Evolutionary conservation across 192 early-diverging fungal species (phyloP).

Genomic region (Backusella psychrophila): DNA sequence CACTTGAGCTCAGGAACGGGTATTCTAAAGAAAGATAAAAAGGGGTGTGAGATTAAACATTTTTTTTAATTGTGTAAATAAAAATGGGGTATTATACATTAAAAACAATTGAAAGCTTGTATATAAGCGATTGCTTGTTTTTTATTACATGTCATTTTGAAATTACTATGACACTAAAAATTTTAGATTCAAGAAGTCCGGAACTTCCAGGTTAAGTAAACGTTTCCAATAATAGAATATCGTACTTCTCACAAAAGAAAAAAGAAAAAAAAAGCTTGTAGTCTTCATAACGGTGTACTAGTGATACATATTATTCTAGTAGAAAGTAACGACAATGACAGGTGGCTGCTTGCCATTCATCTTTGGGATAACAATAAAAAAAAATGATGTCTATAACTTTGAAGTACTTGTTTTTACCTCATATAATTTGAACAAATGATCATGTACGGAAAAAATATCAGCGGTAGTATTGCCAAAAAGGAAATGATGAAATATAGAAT

Average conservation of each 20-base stretch:
- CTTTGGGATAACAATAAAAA: no score
- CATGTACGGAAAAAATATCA: neutral
- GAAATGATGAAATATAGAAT: neutral
- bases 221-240: neutral
- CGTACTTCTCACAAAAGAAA: neutral
- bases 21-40: neutral
- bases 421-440: neutral
- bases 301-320: neutral
- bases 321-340: neutral
- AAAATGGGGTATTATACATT: no score
- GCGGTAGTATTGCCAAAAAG: neutral
- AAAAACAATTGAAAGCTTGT: neutral
- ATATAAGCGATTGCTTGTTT: neutral
- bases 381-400: neutral
- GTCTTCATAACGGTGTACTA: no score
- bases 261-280: no score
- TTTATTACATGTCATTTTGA: neutral
- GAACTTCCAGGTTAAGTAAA: neutral
- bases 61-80: no score
- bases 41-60: neutral
- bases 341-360: neutral
- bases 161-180: neutral
- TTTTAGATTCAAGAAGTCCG: neutral
- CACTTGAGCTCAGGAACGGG: neutral
- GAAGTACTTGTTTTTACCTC: neutral